Evolutionary conservation across 2,329 filamentous ascomycete genomes (phyloP), one percentile per base, ranked within the genome.

Genomic region (Xylariomycetidae sp.): DNA sequence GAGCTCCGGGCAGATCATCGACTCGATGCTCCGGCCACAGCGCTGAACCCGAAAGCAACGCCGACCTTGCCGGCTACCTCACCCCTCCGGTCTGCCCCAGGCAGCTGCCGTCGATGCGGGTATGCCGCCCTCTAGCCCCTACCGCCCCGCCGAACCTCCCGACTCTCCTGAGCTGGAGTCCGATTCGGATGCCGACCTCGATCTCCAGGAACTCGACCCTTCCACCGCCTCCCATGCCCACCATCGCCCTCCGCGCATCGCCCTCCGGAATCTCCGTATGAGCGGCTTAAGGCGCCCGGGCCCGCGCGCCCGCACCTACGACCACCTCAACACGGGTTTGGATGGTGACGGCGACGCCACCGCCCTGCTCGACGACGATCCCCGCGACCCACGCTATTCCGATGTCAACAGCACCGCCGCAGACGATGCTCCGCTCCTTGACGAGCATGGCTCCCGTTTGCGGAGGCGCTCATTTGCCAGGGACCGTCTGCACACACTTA

Each of bases 151-250:
- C 53, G 72, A 80, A 57, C 72, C 74, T 53, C 79, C 79, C 60
- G 77, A 82, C 61, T 76, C 74, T 39, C 71, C 72, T 40, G 61
- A 67, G 50, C 68, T 79, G 61, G 82, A 88, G 55, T 85, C 80
- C 55, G 84, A 89, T 57, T 85, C 81, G 42, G 83, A 90, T 56
- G 75, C 82, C 48, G 81, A 85, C 43, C 69, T 92, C 51, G 82
- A 89, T 50, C 72, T 87, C 47, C 74, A 86, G 52, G 85, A 90
- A 67, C 78, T 92, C 46, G 84, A 89, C 54, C 83, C 85, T 35
- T 57, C 56, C 14, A 52, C 53, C 20, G 48, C 54, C 38, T 61
- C 63, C n/a, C 54, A 44, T 50, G 55, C 48, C 51, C 58, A 46
- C 41, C 61, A 66, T 38, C 63, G 69, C 63, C 49, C 71, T 49